Percentiles rank a stretch among this genome's conserved stretches.
Evolutionary conservation across 2,329 filamentous ascomycete genomes (phyloP).

Genomic region (Colletotrichum destructivum): DNA sequence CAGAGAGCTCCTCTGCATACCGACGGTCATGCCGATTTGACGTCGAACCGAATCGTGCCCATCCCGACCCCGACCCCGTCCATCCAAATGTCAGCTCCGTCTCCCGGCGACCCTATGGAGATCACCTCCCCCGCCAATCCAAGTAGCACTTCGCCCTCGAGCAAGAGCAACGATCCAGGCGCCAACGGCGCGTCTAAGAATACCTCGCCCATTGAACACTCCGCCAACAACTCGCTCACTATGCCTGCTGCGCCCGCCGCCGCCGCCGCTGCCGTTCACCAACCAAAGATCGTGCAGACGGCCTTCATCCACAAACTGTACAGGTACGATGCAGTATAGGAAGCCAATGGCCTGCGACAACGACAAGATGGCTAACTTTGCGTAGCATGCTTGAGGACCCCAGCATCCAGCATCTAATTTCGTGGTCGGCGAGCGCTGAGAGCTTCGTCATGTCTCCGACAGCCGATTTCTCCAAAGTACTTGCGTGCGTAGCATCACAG

Average conservation of each 20-base stretch:
- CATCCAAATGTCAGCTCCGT: slow-evolving; percentile 72
- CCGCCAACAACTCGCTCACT: slow-evolving; percentile 51
- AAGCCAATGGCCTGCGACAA: slow-evolving; percentile 2
- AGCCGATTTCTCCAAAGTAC: slow-evolving; percentile 96
- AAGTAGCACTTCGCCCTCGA: slow-evolving; percentile 31
- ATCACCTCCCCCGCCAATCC: slow-evolving; percentile 68
- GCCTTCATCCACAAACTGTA: slow-evolving; percentile 99
- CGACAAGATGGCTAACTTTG: slow-evolving; percentile 21
- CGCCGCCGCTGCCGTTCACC: slow-evolving; percentile 84
- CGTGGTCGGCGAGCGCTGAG: slow-evolving; percentile 93
- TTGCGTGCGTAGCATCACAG: slow-evolving; percentile 79
- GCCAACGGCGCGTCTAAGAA: slow-evolving; percentile 53
- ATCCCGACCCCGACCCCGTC: slow-evolving; percentile 68
- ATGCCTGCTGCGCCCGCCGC: slow-evolving; percentile 68
- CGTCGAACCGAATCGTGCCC: slow-evolving; percentile 66
- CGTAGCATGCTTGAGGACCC: slow-evolving; percentile 95
- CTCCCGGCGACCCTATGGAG: slow-evolving; percentile 74
- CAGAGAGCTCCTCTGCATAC: slow-evolving; percentile 59
- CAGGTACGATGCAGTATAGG: slow-evolving; percentile 74
- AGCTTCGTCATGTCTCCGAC: slow-evolving; percentile 99
- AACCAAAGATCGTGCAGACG: slow-evolving; percentile 97
- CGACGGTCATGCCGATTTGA: slow-evolving; percentile 60
- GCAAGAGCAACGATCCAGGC: slow-evolving; percentile 44
- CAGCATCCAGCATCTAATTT: slow-evolving; percentile 94
- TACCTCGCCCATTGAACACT: slow-evolving; percentile 57